phyloP scores from a whole-genome alignment of 2,329 filamentous ascomycete genomes.

The Aspergillus fischeri region DNA sequence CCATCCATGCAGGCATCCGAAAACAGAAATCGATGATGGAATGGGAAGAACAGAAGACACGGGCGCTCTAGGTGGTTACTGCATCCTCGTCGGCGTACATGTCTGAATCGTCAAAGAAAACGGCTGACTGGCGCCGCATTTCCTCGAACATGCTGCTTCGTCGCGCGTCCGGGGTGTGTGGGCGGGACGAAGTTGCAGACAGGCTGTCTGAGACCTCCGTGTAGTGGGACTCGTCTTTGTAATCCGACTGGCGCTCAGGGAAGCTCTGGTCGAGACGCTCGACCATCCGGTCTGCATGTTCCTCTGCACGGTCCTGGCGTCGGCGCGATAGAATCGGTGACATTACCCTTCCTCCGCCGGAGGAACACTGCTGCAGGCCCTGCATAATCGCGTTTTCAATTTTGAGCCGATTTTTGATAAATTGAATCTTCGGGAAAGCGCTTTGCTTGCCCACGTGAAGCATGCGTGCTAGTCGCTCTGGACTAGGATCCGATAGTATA shows the following conservation, averaged over 20 bases:
- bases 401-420: conserved; percentile 80
- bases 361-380: conserved; percentile 42
- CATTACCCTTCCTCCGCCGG: conserved; percentile 21
- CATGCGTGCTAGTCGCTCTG: conserved; percentile 75
- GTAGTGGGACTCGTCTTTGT: conserved; percentile 21
- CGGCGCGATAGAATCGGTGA: conserved; percentile 29
- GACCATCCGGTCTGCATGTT: conserved; percentile 16
- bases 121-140: conserved; percentile 43
- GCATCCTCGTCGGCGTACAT: conserved; percentile 28
- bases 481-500: conserved; percentile 79
- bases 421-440: conserved; percentile 86
- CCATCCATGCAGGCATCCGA: not conserved
- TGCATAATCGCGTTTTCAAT: conserved; percentile 67
- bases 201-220: conserved; percentile 19
- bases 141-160: conserved; percentile 40
- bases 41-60: not conserved
- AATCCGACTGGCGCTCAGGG: conserved; percentile 21
- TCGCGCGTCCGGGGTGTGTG: conserved; percentile 18
- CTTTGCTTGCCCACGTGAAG: conserved; percentile 85
- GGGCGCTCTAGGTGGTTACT: not conserved
- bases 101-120: conserved; percentile 44
- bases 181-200: conserved; percentile 17
- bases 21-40: not conserved
- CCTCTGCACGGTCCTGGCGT: conserved; percentile 14
- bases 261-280: conserved; percentile 26